Evolutionary conservation across 306 rosid genomes (phyloP), one percentile per base, ranked within the genome.

Genomic region (Malus asiatica): DNA sequence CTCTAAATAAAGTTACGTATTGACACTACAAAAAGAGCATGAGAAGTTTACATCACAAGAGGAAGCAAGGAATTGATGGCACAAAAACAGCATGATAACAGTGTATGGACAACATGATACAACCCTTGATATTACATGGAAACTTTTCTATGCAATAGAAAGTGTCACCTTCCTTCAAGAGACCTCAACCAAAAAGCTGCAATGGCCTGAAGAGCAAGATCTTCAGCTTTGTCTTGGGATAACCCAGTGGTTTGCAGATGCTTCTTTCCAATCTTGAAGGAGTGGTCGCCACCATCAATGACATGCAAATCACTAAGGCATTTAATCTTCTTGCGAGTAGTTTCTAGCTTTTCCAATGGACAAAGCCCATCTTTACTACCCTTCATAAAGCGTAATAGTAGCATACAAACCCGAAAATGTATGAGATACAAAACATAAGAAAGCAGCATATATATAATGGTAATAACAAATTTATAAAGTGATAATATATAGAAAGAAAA

Each of bases 211-310:
- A 85, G 68, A 40, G 96, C 93, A 73, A 60, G 88, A 75, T 68
- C 86, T 87, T 94, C 97, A 25, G 89, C 93, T 81, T 85, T 85
- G 8, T 86, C 83, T 82, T 91, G 93, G 59, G 89, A 79, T 64
- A 82, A 86, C 66, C 80, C 87, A 63, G 63, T 85, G 82, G 86
- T 82, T 76, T 91, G 90, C 68, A 91, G 90, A 84, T 90, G 90
- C 86, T 89, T 91, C 90, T 91, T 94, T n/a, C 80, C 89, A 69
- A 94, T 84, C 89, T 90, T 93, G 84, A 94, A 91, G 46, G 97
- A 94, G 83, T 94, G 97, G 53, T 91, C 98, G 60, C 97, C 98
- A 40, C 98, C 97, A 83, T 90, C 87, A 51, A 94, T 74, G 72
- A 94, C 88, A 80, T 90, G 88, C 83, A 94, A 84, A 67, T 85